phyloP scores from a whole-genome alignment of 1,139 yeast species.

The Chernovozyma sophiae-reginae region DNA sequence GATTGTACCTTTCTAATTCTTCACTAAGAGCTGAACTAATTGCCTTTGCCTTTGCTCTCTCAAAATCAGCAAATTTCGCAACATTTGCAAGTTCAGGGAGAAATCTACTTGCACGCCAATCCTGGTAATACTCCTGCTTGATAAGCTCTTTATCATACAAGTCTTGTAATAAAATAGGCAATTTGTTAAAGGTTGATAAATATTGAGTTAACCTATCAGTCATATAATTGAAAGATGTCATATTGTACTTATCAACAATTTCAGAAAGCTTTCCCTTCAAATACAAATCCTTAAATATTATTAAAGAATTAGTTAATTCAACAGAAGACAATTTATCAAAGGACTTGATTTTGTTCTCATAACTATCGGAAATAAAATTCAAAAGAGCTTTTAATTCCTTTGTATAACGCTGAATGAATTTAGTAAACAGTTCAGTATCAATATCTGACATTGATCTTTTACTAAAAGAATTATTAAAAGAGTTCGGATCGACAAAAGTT shows the following conservation, averaged over 20 bases:
- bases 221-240: constrained; percentile 21
- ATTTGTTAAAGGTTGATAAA: constrained; percentile 2
- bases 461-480: constrained; percentile 1
- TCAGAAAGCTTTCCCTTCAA: neutral
- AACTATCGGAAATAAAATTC: constrained; percentile 1
- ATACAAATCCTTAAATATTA: neutral
- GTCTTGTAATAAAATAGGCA: constrained; percentile 12
- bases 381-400: constrained; percentile 1
- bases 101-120: constrained; percentile 8
- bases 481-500: constrained; percentile 7
- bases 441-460: neutral
- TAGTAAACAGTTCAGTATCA: neutral
- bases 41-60: neutral
- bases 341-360: neutral
- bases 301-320: neutral
- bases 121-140: neutral
- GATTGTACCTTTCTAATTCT: neutral
- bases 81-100: constrained; percentile 13
- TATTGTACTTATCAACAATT: constrained; percentile 14
- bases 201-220: constrained; percentile 11
- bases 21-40: neutral
- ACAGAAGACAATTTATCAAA: neutral
- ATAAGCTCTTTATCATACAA: constrained; percentile 12
- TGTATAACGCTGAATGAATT: neutral
- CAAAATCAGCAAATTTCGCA: constrained; percentile 11